Base-by-base conservation (phyloP, 768 basidiomycete species). In the Lactifluus piperatus region DNA sequence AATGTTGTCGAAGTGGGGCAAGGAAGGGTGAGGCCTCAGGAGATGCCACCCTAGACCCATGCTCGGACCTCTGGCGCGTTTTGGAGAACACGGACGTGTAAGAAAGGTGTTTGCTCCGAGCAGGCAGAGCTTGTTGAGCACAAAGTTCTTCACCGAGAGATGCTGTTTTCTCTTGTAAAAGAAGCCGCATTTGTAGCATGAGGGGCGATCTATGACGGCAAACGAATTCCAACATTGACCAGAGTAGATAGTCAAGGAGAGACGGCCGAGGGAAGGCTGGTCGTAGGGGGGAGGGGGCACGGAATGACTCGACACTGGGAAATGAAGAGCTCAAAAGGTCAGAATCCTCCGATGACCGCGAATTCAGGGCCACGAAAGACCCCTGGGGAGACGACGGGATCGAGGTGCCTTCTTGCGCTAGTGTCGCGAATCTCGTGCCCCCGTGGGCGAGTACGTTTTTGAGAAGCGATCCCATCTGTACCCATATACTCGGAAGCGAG, bases 191-290 rank as follows among this genome's bases (percentile, higher is more conserved):
- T 62, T 87, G 86, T 29, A 85, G 71, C 53, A 79, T 72, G 29
- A 91, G 74, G 0, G 87, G 86, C 39, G 73, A 82, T 18, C 84
- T 77, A 65, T 78, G 80, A 1, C 81, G 75, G 62, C 81, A 85
- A 18, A 86, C 68, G 54, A 86, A 76, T 65, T 88, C 85, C 27
- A 89, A 71, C 29, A 83, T 68, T 3, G 88, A 89, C 87, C 87
- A 89, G 1, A 85, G 73, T 9, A 81, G 71, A 63, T 88, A 90
- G 68, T 91, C 88, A 5, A 87, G 72, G 26, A 85, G 72, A 29
- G 85, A 77, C 3, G 86, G 86, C 20, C 64, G 50, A 69, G 66
- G 55, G 29, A 63, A 62, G 65, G 43, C 65, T 71, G 51, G 63
- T 59, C 11, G 66, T 49, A 51, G 66, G 62, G 56, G 68, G 68